Base-by-base conservation (phyloP, 2,329 filamentous ascomycete genomes). In the Uncinocarpus reesii region DNA sequence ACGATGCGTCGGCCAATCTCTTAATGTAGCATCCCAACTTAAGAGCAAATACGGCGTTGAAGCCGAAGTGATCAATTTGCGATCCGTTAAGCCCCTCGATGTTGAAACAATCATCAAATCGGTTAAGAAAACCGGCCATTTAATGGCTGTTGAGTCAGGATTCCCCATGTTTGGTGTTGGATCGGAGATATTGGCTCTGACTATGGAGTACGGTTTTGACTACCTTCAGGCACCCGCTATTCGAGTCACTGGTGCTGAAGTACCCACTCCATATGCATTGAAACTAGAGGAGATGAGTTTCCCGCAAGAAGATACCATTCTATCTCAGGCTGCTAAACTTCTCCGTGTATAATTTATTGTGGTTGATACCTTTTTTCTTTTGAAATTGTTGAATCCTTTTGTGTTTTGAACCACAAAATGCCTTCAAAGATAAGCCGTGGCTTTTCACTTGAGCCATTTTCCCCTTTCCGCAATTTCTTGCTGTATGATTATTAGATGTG, bases 121-220 rank as follows among this genome's bases (percentile, higher is more conserved):
- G 10, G 83, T 98, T 66, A 96, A 98, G 85, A 98, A 98, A 83
- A 98, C 92, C 15, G 84, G 86, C 67, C 85, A 84, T 63, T 80
- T 98, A 54, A 78, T 98, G 68, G 81, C 81, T 35, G 87, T 98
- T 58, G 90, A 96, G 73, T 95, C 88, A 49, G 92, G 90, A 56
- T 98, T 89, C 80, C 92, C 92, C 55, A 86, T 86, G 62, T 98
- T 89, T 65, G 92, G 92, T 66, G 87, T 98, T 58, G 79, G 83
- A 51, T 79, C 90, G 50, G 92, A 98, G 74, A 88, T 98, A 61
- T 79, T 98, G 55, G 92, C 92, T 52, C 76, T 95, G 52, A 83
- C 87, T 55, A 94, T 94, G 84, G 92, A 98, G 73, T 98, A 96
- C 70, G 89, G 80, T 55, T 98, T 96, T 65, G 92, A 98, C 74